Evolutionary conservation across 257 asterid genomes (phyloP).

Genomic region (Parsonsia alboflavescens): DNA sequence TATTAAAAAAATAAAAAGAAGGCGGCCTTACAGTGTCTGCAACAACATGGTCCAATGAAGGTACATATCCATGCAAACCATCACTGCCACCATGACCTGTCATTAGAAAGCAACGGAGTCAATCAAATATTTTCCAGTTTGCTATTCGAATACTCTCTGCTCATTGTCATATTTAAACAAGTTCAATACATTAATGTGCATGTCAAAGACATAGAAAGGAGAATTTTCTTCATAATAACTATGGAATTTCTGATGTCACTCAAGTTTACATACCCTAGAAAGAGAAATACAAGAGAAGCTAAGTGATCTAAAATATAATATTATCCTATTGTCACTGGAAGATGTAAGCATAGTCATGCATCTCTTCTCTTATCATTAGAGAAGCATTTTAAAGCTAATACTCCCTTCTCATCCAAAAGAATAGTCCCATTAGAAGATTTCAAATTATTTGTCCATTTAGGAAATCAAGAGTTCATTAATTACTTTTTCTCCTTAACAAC

Average conservation of each 20-base stretch:
- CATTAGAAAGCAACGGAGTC: constrained; percentile 15
- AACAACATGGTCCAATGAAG: constrained; percentile 94
- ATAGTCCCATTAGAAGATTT: no score
- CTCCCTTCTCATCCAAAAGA: neutral
- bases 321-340: neutral
- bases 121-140: constrained; percentile 8
- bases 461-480: no score
- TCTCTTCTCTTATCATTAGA: neutral
- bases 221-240: neutral
- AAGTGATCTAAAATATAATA: neutral
- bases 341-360: neutral
- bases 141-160: neutral
- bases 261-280: neutral
- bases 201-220: neutral
- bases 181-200: neutral
- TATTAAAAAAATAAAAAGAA: no score
- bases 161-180: neutral
- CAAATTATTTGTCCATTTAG: no score
- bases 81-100: constrained; percentile 99
- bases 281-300: neutral
- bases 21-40: constrained; percentile 80
- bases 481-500: no score
- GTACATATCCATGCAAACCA: constrained; percentile 99
- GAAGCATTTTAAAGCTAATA: neutral
- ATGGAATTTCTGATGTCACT: neutral